Conservation (phyloP, 345 rosid genomes). For the Alliaria petiolata region DNA sequence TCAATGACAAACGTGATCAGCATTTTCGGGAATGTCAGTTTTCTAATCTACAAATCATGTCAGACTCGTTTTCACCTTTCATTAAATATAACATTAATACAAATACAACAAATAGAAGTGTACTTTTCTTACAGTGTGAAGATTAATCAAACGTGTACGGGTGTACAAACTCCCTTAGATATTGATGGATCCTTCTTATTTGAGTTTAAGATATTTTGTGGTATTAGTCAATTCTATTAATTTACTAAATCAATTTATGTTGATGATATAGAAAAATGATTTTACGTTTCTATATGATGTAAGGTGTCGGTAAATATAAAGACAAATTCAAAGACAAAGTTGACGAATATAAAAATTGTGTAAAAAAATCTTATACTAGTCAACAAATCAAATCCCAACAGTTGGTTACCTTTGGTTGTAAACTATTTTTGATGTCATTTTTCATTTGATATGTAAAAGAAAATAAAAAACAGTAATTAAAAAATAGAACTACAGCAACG, state of each 20-base stretch:
- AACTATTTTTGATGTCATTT: neutral
- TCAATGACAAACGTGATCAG: conserved; percentile 32
- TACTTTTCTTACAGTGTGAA: conserved; percentile 12
- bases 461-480: neutral
- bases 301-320: neutral
- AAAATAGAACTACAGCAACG: neutral
- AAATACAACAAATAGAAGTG: neutral
- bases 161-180: conserved; percentile 10
- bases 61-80: conserved; percentile 12
- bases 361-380: neutral
- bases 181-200: neutral
- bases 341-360: neutral
- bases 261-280: neutral
- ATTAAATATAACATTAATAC: neutral
- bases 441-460: neutral
- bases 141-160: conserved; percentile 33
- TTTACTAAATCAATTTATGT: neutral
- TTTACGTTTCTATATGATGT: neutral
- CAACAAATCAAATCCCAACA: neutral
- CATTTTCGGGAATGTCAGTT: conserved; percentile 13
- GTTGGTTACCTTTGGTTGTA: neutral
- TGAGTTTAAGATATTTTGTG: neutral
- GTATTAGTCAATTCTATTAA: neutral
- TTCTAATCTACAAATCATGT: neutral
- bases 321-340: neutral